phyloP scores from a whole-genome alignment of 192 early-diverging fungal genomes.

The Dissophora globulifera region DNA sequence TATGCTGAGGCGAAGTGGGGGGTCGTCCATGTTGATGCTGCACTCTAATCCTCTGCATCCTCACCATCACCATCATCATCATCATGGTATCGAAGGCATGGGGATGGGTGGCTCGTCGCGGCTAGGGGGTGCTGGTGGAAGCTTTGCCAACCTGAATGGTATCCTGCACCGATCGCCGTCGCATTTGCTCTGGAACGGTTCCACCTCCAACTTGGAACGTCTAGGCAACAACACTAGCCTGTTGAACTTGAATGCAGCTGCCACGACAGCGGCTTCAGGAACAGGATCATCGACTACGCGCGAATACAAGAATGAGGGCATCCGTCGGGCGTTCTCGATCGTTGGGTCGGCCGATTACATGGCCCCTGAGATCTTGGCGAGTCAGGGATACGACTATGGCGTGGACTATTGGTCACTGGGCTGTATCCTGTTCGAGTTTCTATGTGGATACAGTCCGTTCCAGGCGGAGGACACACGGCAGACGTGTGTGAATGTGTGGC shows the following conservation, averaged over 20 bases:
- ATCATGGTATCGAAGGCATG: constrained; percentile 1
- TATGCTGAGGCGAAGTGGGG: constrained; percentile 37
- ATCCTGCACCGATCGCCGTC: constrained; percentile 40
- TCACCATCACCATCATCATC: not conserved
- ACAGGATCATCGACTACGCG: not conserved
- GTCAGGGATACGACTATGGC: constrained; percentile 71
- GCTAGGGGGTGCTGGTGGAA: constrained; percentile 30
- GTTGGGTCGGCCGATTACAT: constrained; percentile 91
- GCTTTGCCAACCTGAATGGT: constrained; percentile 42
- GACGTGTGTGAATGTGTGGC: constrained; percentile 88
- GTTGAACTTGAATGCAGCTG: constrained; percentile 8
- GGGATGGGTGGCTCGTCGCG: not conserved
- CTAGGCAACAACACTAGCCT: constrained; percentile 30
- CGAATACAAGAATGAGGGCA: constrained; percentile 59
- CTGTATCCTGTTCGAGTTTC: constrained; percentile 79
- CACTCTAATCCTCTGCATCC: not conserved
- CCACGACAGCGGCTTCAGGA: not conserved
- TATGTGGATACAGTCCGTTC: constrained; percentile 80
- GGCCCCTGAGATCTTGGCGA: constrained; percentile 84
- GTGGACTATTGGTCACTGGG: constrained; percentile 88
- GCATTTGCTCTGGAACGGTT: constrained; percentile 26
- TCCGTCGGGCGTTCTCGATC: constrained; percentile 75
- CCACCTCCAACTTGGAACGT: constrained; percentile 13
- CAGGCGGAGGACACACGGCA: constrained; percentile 72
- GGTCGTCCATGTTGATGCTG: constrained; percentile 20